phyloP scores from a whole-genome alignment of 257 asterid species.

The Penstemon newberryi region DNA sequence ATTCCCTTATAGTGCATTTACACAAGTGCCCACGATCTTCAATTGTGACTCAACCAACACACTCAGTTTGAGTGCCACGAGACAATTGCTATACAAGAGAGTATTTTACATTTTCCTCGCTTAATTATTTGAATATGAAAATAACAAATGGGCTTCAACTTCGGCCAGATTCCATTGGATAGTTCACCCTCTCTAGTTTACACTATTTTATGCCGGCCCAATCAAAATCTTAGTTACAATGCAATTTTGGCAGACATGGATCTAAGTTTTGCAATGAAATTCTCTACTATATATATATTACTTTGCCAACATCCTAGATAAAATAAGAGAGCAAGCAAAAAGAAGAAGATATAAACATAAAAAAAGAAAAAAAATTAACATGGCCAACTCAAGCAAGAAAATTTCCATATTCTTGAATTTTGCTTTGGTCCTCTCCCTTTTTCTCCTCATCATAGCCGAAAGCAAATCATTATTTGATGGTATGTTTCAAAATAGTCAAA shows the following conservation, averaged over 20 bases:
- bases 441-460: conserved; percentile 30
- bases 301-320: neutral
- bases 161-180: conserved; percentile 9
- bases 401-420: conserved; percentile 22
- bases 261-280: neutral
- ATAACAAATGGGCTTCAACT: neutral
- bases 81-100: no score
- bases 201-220: conserved; percentile 20
- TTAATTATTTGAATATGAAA: no score
- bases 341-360: neutral
- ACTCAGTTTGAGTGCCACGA: no score
- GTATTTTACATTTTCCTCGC: no score
- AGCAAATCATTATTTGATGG: conserved; percentile 25
- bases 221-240: neutral
- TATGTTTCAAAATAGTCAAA: neutral
- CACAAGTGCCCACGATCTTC: no score
- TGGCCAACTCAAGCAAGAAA: conserved; percentile 36
- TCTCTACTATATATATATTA: conserved; percentile 13
- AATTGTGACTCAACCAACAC: no score
- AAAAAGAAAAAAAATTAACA: conserved; percentile 8
- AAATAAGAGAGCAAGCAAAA: no score
- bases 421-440: conserved; percentile 20
- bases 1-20: no score
- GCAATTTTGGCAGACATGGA: no score
- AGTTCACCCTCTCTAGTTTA: conserved; percentile 1